phyloP scores from a whole-genome alignment of 345 rosid species.

The Luvunga scandens region DNA sequence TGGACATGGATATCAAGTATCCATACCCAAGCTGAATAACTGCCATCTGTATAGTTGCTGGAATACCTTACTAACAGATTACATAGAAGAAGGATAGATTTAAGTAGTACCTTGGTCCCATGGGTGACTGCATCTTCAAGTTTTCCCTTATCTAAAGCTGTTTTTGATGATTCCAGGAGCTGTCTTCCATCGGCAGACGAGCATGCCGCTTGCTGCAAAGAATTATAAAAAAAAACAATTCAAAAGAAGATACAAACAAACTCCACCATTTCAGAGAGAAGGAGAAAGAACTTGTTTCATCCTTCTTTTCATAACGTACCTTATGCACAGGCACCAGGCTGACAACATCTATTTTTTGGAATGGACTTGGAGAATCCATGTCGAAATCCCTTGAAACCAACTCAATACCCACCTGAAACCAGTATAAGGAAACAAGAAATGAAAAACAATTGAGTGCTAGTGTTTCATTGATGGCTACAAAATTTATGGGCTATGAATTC shows the following conservation, averaged over 20 bases:
- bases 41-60: not conserved
- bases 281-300: conserved; percentile 7
- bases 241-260: conserved; percentile 2
- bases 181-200: conserved; percentile 99
- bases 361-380: conserved; percentile 91
- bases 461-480: conserved; percentile 3
- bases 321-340: conserved; percentile 95
- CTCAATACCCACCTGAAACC: conserved; percentile 86
- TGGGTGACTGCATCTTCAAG: conserved; percentile 98
- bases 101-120: conserved; percentile 78
- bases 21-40: no score
- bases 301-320: conserved; percentile 38
- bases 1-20: no score
- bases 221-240: conserved; percentile 25
- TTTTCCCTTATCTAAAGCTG: conserved; percentile 98
- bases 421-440: not conserved
- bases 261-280: conserved; percentile 10
- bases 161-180: conserved; percentile 96
- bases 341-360: conserved; percentile 73
- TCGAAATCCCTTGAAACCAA: conserved; percentile 94
- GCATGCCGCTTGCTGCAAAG: conserved; percentile 95
- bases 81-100: conserved; percentile 1
- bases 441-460: conserved; percentile 4
- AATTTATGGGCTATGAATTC: not conserved
- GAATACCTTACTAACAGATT: conserved; percentile 11